Conservation (phyloP, 2,329 filamentous ascomycete species). For the Claviceps sp. region DNA sequence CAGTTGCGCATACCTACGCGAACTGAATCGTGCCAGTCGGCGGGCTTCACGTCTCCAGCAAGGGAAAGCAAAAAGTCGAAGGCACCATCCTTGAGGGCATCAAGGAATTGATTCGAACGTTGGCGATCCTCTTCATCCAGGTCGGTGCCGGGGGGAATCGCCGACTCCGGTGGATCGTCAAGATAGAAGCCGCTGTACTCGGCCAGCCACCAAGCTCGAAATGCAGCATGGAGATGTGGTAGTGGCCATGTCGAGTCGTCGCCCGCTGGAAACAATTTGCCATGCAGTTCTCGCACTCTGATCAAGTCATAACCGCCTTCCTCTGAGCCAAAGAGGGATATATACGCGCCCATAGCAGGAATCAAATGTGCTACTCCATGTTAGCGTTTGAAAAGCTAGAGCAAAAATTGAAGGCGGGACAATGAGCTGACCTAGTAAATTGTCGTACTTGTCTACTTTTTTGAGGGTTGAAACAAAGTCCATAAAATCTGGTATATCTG, state of each 20-base stretch:
- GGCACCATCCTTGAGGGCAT: constrained; percentile 73
- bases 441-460: constrained; percentile 64
- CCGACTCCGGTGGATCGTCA: constrained; percentile 51
- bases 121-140: constrained; percentile 54
- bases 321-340: constrained; percentile 64
- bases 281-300: constrained; percentile 58
- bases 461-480: constrained; percentile 55
- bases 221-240: constrained; percentile 63
- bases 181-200: constrained; percentile 87
- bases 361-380: constrained; percentile 56
- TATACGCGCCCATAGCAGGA: constrained; percentile 63
- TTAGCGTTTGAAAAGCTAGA: constrained; percentile 4
- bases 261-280: constrained; percentile 48
- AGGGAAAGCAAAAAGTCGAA: constrained; percentile 85
- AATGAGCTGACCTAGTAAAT: constrained; percentile 32
- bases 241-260: constrained; percentile 61
- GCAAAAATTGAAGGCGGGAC: not conserved
- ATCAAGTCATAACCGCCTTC: constrained; percentile 55
- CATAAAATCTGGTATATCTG: constrained; percentile 58
- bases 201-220: constrained; percentile 75
- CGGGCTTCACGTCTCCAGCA: constrained; percentile 64
- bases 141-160: constrained; percentile 45
- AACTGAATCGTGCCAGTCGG: constrained; percentile 79
- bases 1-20: constrained; percentile 70
- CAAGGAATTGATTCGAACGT: constrained; percentile 59